Evolutionary conservation across 768 basidiomycete genomes (phyloP).

Genomic region (Podaxis sp.): DNA sequence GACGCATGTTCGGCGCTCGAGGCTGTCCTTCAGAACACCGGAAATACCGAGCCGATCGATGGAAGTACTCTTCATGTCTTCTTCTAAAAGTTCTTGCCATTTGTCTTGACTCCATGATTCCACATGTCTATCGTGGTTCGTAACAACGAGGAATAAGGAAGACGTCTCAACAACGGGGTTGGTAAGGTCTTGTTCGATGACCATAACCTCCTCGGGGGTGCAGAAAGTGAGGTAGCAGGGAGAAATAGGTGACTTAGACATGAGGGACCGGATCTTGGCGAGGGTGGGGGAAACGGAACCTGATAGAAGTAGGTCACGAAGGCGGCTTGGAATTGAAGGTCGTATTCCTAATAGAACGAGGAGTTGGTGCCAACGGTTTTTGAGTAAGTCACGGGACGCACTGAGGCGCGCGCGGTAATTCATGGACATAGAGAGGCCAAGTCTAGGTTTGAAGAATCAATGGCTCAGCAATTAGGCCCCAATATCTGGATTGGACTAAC

Average conservation of each 20-base stretch:
- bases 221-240: slow-evolving; percentile 38
- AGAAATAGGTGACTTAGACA: slow-evolving; percentile 23
- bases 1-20: slow-evolving; percentile 30
- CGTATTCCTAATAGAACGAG: slow-evolving; percentile 29
- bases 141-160: slow-evolving; percentile 29
- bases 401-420: slow-evolving; percentile 29
- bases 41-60: slow-evolving; percentile 10
- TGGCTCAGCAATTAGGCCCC: not conserved
- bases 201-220: slow-evolving; percentile 25
- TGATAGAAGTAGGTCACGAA: slow-evolving; percentile 30
- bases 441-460: not conserved
- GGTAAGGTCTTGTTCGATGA: slow-evolving; percentile 34
- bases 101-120: slow-evolving; percentile 22
- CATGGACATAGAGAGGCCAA: slow-evolving; percentile 34
- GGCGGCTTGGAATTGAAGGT: slow-evolving; percentile 30
- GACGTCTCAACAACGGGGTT: slow-evolving; percentile 22
- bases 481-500: slow-evolving; percentile 15
- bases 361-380: slow-evolving; percentile 29
- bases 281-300: slow-evolving; percentile 25
- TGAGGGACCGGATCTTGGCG: slow-evolving; percentile 17
- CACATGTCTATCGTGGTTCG: slow-evolving; percentile 33
- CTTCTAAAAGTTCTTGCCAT: slow-evolving; percentile 18
- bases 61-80: not conserved
- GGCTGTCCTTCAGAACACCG: slow-evolving; percentile 30
- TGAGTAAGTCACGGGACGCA: slow-evolving; percentile 21